These are phyloP conservation scores for Penicillium cataractarum DNA, from an alignment of 495 filamentous ascomycete genomes.

Conservation along the genomic window DNA sequence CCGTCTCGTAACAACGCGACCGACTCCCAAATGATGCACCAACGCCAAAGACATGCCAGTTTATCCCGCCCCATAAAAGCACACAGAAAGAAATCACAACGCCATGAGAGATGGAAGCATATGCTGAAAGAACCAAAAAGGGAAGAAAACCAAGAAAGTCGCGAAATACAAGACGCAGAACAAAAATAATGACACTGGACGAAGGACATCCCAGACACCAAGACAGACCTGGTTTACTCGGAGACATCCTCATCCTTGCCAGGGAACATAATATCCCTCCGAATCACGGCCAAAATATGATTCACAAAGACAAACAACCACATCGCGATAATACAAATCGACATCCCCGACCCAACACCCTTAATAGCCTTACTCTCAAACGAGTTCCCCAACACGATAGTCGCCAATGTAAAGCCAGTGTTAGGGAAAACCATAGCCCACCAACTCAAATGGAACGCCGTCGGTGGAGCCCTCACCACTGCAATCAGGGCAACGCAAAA, in stretches of 20 bases:
- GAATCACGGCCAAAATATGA: conserved; percentile 56
- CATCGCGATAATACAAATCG: conserved; percentile 55
- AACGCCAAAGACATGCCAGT: conserved; percentile 8
- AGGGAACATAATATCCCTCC: conserved; percentile 60
- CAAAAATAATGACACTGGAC: not conserved
- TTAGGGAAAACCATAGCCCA: conserved; percentile 58
- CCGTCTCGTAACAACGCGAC: not conserved
- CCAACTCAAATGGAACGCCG: conserved; percentile 50
- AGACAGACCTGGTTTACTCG: conserved; percentile 24
- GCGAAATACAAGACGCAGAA: too few species aligned
- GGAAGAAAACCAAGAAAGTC: not conserved
- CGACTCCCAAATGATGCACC: not conserved
- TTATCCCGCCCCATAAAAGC: not conserved
- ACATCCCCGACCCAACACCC: conserved; percentile 46
- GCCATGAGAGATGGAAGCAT: not conserved
- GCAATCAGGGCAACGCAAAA: conserved; percentile 62
- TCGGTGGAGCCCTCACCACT: conserved; percentile 56
- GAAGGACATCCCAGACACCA: not conserved
- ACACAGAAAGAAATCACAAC: not conserved
- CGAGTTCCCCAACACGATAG: conserved; percentile 47
- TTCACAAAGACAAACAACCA: conserved; percentile 60
- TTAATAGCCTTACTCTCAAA: conserved; percentile 44
- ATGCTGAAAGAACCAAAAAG: not conserved
- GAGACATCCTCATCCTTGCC: conserved; percentile 65
- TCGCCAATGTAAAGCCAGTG: conserved; percentile 50